Base-by-base conservation (phyloP, 306 rosid genomes). In the Trifolium repens region DNA sequence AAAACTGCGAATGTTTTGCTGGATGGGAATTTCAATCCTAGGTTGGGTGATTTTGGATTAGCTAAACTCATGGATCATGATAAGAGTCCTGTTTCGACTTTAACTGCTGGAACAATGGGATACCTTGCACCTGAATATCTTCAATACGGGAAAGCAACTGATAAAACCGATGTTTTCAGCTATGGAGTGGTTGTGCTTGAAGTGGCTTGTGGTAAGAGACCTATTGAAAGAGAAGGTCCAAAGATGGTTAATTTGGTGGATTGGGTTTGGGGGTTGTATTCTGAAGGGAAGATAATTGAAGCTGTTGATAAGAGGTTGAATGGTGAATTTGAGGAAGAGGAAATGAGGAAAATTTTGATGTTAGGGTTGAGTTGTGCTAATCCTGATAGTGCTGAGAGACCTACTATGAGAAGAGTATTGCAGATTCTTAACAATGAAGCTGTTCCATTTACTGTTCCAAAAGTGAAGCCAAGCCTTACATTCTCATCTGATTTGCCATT, bases 31-130 rank as follows among this genome's bases (percentile, higher is more conserved):
- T 87, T 86, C 43, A 86, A 87, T 42, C 83, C 87, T 0, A 89
- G 87, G 81, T 47, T 92, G 32, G 91, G 94, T 34, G 96, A 90
- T 84, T 92, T 92, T 39, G 96, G 96, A 39, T 75, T 92, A 82
- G 97, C 97, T 1, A 92, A 92, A 78, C 90, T 92, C 24, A 90
- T 86, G 91, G 97, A 92, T 84, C 97, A 92, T 70, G 97, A 90
- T 47, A 88, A 87, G 82, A 90, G 97, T 64, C 97, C 97, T 8
- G 91, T 84, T 24, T 92, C 96, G 0, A 90, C 96, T 0, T 80
- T 90, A 0, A 92, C 96, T 0, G 94, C 90, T 1, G 94, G 97
- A 54, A 89, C 94, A 22, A 91, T 89, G 97, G 94, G 97, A 40
- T 91, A 91, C 67, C 89, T 91, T 50, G 92, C 94, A 12, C 94